A percentile compares a stretch with the other conserved stretches of the same genome.
phyloP scores from a whole-genome alignment of 345 rosid species.

The Dovyalis caffra region DNA sequence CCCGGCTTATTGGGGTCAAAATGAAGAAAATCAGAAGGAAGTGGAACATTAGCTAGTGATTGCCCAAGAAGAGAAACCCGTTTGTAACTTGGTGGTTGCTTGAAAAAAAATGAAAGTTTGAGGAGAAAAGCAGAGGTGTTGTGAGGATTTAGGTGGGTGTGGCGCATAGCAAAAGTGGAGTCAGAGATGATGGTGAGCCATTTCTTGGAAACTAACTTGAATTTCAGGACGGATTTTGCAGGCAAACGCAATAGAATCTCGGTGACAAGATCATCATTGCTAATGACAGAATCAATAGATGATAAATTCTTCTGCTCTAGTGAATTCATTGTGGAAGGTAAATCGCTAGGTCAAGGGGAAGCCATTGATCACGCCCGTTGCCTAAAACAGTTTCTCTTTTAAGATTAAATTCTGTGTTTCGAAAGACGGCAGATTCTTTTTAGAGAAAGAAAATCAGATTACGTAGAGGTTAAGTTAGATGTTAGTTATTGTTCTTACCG shows the following conservation, averaged over 20 bases:
- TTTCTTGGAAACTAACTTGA: conserved; percentile 9
- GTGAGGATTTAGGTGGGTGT: neutral
- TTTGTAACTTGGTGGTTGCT: neutral
- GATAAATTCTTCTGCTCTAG: too few species aligned
- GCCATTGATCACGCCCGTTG: too few species aligned
- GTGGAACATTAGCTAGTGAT: neutral
- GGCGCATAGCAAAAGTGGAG: conserved; percentile 14
- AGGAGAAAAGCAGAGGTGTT: neutral
- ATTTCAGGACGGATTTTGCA: conserved; percentile 1
- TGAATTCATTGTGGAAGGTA: too few species aligned
- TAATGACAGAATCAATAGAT: too few species aligned
- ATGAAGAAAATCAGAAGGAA: neutral
- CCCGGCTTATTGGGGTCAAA: neutral
- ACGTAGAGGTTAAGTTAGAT: too few species aligned
- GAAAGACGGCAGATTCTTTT: too few species aligned
- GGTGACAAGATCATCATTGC: neutral
- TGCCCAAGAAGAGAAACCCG: neutral
- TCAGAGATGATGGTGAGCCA: conserved; percentile 12
- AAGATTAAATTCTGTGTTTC: too few species aligned
- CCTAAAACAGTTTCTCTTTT: too few species aligned
- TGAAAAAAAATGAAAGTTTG: neutral
- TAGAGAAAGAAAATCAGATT: too few species aligned
- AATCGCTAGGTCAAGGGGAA: too few species aligned
- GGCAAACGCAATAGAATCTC: conserved; percentile 4
- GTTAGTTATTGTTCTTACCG: too few species aligned